Conservation (phyloP, 108 stramenopile genomes). For the Nitzschia putrida region DNA sequence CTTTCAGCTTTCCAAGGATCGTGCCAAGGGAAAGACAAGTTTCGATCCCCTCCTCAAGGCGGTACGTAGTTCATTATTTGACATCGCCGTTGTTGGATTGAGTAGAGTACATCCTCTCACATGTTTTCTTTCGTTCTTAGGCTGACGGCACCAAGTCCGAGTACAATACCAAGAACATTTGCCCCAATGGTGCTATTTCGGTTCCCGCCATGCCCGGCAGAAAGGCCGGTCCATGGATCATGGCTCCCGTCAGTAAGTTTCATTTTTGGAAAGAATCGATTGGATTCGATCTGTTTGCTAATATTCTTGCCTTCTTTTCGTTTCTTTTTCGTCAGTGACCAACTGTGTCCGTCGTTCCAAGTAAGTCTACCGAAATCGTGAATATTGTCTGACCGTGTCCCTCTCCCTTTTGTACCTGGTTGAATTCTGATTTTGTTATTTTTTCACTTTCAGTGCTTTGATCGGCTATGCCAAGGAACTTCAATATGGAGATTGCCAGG, state of each 20-base stretch:
- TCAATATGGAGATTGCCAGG: constrained; percentile 29
- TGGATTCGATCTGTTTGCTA: background rate
- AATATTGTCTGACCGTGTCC: background rate
- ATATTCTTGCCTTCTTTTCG: background rate
- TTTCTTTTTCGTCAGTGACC: constrained; percentile 18
- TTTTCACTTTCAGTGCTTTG: constrained; percentile 25
- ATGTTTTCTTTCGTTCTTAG: background rate
- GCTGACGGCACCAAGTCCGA: constrained; percentile 28
- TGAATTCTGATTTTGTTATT: background rate
- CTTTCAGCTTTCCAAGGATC: constrained; percentile 31
- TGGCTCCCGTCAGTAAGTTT: constrained; percentile 44
- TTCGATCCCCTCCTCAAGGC: constrained; percentile 37
- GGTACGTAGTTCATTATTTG: constrained; percentile 2
- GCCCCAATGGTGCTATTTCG: constrained; percentile 20
- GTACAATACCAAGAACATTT: constrained; percentile 26
- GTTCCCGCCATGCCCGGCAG: constrained; percentile 16
- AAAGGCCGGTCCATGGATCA: constrained; percentile 39
- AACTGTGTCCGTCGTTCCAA: constrained; percentile 44
- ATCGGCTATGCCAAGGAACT: constrained; percentile 27
- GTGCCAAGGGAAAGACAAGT: constrained; percentile 4
- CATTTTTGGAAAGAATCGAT: too few species aligned
- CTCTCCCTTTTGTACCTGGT: background rate
- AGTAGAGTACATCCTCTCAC: background rate
- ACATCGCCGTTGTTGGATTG: background rate
- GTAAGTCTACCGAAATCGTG: constrained; percentile 8